Conservation (phyloP, 2,329 filamentous ascomycete species). For the Pyrenochaeta sp. region DNA sequence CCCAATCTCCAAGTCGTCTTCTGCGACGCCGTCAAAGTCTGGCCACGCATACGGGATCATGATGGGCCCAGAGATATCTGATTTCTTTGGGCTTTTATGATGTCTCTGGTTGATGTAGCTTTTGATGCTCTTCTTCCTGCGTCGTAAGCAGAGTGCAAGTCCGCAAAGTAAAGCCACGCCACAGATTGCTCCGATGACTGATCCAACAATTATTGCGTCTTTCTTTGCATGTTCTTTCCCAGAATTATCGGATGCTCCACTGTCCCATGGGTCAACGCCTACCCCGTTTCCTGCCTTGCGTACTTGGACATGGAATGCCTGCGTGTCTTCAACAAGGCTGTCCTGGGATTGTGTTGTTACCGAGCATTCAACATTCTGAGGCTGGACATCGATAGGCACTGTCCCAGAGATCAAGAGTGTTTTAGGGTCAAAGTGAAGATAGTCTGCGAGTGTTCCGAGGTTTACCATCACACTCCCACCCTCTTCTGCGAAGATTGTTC, state of each 20-base stretch:
- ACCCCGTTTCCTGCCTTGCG: constrained; percentile 9
- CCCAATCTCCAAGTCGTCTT: constrained; percentile 49
- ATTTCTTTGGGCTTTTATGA: constrained; percentile 39
- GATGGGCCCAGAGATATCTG: constrained; percentile 53
- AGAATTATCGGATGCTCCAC: background rate
- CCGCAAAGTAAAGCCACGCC: constrained; percentile 32
- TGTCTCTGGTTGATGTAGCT: constrained; percentile 28
- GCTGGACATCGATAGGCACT: constrained; percentile 52
- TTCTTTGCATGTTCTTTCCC: constrained; percentile 15
- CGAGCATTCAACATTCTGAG: constrained; percentile 51
- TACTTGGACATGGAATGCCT: constrained; percentile 54
- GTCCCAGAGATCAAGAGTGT: constrained; percentile 57
- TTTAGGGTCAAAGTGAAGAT: constrained; percentile 59
- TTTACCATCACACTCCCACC: constrained; percentile 54
- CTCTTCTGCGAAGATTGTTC: constrained; percentile 50
- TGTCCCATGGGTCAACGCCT: background rate
- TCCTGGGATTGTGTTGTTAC: constrained; percentile 51
- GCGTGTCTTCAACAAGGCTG: constrained; percentile 45
- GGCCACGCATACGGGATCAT: constrained; percentile 36
- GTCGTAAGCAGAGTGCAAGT: constrained; percentile 26
- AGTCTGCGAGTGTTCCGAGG: constrained; percentile 52
- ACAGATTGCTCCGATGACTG: constrained; percentile 45
- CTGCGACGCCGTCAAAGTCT: constrained; percentile 19
- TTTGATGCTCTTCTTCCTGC: constrained; percentile 27
- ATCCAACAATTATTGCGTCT: constrained; percentile 31